Conservation (phyloP, 495 filamentous ascomycete genomes). For the Xylaria telfairii region DNA sequence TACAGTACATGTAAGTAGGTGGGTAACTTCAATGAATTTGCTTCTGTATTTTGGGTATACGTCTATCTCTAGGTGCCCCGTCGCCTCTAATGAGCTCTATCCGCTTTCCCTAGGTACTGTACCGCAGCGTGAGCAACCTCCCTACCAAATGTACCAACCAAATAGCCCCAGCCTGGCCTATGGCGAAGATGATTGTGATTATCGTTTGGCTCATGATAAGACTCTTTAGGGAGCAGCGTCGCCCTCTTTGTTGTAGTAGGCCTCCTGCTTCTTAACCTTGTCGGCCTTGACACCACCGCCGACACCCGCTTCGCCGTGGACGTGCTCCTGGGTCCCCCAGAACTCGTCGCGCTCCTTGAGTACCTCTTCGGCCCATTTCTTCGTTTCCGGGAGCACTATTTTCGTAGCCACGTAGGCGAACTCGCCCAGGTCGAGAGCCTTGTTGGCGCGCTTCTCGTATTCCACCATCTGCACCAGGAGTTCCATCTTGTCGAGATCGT, state of each 20-base stretch:
- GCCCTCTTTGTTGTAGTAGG: slow-evolving; percentile 47
- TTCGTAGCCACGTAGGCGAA: slow-evolving; percentile 77
- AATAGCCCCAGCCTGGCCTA: not conserved
- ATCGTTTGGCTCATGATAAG: not conserved
- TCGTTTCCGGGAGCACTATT: slow-evolving; percentile 77
- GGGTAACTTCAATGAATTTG: not conserved
- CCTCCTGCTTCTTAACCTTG: slow-evolving; percentile 46
- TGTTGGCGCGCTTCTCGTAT: slow-evolving; percentile 78
- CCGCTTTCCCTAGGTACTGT: not conserved
- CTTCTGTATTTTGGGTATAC: not conserved
- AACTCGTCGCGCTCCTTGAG: slow-evolving; percentile 76
- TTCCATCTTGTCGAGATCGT: slow-evolving; percentile 97
- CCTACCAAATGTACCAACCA: not conserved
- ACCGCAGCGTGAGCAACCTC: not conserved
- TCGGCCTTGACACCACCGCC: slow-evolving; percentile 46
- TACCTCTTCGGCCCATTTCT: slow-evolving; percentile 77
- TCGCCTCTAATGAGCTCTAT: not conserved
- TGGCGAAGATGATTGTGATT: not conserved
- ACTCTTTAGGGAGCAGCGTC: slow-evolving; percentile 18
- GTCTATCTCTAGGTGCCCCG: slow-evolving; percentile 15
- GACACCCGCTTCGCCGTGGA: slow-evolving; percentile 48
- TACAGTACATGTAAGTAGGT: too few relatives aligned
- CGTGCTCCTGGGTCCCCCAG: slow-evolving; percentile 62
- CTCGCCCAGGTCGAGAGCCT: slow-evolving; percentile 76
- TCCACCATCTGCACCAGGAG: slow-evolving; percentile 93